phyloP scores from a whole-genome alignment of 805 yeast genomes.

The Kodamaea restingae region DNA sequence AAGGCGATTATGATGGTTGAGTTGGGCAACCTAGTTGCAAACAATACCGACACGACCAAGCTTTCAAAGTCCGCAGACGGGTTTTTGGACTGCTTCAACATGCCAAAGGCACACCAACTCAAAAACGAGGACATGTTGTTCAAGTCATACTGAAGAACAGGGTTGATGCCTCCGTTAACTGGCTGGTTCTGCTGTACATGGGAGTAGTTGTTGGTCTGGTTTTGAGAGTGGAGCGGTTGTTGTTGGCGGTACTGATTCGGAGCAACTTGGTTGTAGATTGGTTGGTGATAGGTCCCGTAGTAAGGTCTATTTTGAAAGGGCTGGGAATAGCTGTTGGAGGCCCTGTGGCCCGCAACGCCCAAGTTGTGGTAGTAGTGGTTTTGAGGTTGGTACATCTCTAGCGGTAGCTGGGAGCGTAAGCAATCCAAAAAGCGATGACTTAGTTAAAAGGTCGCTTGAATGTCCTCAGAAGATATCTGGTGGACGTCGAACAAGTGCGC shows the following conservation, averaged over 20 bases:
- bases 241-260: conserved; percentile 9
- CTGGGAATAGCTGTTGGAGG: conserved; percentile 24
- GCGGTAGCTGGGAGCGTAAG: not conserved
- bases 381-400: conserved; percentile 17
- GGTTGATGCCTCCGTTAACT: conserved; percentile 67
- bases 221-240: conserved; percentile 7
- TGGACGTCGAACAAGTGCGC: conserved; percentile 3
- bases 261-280: conserved; percentile 7
- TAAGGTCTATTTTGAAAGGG: not conserved
- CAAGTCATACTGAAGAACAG: conserved; percentile 76
- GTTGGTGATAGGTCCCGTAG: conserved; percentile 13
- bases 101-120: conserved; percentile 66
- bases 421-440: conserved; percentile 7
- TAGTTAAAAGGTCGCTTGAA: conserved; percentile 9
- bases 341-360: conserved; percentile 40
- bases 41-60: conserved; percentile 62
- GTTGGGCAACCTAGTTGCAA: conserved; percentile 84
- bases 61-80: conserved; percentile 52
- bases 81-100: conserved; percentile 48
- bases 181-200: conserved; percentile 11
- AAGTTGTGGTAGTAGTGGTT: conserved; percentile 18
- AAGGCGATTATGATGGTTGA: conserved; percentile 76
- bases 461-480: not conserved
- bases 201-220: conserved; percentile 1
- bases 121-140: conserved; percentile 75